Base-by-base conservation (phyloP, 1,139 yeast species). In the Sugiyamaella grinbergsii region DNA sequence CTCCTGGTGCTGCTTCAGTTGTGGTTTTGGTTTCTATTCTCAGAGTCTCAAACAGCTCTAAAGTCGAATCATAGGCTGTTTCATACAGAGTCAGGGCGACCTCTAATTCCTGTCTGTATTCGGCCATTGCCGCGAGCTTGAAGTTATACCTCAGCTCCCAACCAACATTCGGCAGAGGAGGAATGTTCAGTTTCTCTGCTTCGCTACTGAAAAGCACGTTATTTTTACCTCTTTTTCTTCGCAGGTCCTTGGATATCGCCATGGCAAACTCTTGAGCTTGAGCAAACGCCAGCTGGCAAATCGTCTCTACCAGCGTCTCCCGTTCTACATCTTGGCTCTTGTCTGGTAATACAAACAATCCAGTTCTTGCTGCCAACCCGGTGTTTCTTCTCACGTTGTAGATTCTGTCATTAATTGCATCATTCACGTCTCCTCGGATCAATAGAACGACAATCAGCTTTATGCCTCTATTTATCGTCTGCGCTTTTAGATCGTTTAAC, bases 111-210 rank as follows among this genome's bases (percentile, higher is more conserved):
- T 73, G 76, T 50, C 72, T 69, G 53, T 77, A 64, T 58, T 79
- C 81, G 7, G 77, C 70, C 42, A 79, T 62, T 1, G 72, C 65
- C 0, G 80, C 82, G 33, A 72, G 64, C 57, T 81, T 81, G 53
- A 77, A 62, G 1, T 77, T 71, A 55, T 78, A 78, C 26, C 83
- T 66, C 0, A 77, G 72, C n/a, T 75, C 75, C 74, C 79, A 75
- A 8, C 73, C 71, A 3, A 63, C 67, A 37, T 65, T 61, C 2
- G 69, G 52, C 5, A 69, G 56, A 13, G 66, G 68, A 3, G 56
- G 60, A 16, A 50, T 56, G 4, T 55, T 49, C 40, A 51, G 44
- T 6, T 36, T 38, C 22, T 24, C 49, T 34, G 26, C 32, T 15
- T 41, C 47, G 19, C 22, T 15, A 19, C 26, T 33, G 8, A 46